A percentile compares a stretch with the other conserved stretches of the same genome.
These are phyloP conservation scores for Talaromyces sp. DNA, from an alignment of 2,329 filamentous ascomycete species.

Conservation along the genomic window DNA sequence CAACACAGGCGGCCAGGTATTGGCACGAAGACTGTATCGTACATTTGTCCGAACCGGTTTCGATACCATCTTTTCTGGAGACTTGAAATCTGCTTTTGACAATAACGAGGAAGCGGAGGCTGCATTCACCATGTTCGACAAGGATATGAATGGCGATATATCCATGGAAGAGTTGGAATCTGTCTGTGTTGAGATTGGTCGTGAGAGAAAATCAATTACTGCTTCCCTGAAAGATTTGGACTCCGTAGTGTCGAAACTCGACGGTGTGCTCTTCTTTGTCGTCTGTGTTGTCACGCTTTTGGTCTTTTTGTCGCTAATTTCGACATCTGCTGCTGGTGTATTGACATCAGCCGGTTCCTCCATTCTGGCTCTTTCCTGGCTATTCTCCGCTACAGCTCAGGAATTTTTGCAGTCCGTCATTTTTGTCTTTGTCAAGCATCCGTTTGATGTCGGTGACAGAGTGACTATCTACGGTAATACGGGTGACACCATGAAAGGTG, in stretches of 20 bases:
- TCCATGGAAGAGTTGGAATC: conserved; percentile 92
- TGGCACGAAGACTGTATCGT: conserved; percentile 83
- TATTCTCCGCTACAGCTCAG: conserved; percentile 87
- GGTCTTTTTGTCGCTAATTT: conserved; percentile 85
- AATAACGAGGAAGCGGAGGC: conserved; percentile 82
- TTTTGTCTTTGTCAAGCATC: conserved; percentile 96
- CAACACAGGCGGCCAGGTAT: conserved; percentile 71
- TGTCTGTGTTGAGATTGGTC: conserved; percentile 88
- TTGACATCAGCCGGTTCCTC: conserved; percentile 85
- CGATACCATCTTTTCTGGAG: conserved; percentile 73
- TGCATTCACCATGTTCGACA: conserved; percentile 90
- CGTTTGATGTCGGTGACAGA: conserved; percentile 92
- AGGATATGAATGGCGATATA: conserved; percentile 94
- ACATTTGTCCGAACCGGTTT: conserved; percentile 73
- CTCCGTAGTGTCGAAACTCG: conserved; percentile 85
- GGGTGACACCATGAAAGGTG: conserved; percentile 70
- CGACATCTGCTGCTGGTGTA: conserved; percentile 82
- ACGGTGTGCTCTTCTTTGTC: conserved; percentile 84
- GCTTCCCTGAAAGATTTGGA: conserved; percentile 93
- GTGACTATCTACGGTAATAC: conserved; percentile 90
- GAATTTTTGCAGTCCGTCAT: conserved; percentile 92
- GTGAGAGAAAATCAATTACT: conserved; percentile 92
- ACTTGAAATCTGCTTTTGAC: conserved; percentile 74
- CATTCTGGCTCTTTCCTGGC: conserved; percentile 85
- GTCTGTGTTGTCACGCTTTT: conserved; percentile 76